Base-by-base conservation (phyloP, 495 filamentous ascomycete species). In the Aspergillus panamensis region DNA sequence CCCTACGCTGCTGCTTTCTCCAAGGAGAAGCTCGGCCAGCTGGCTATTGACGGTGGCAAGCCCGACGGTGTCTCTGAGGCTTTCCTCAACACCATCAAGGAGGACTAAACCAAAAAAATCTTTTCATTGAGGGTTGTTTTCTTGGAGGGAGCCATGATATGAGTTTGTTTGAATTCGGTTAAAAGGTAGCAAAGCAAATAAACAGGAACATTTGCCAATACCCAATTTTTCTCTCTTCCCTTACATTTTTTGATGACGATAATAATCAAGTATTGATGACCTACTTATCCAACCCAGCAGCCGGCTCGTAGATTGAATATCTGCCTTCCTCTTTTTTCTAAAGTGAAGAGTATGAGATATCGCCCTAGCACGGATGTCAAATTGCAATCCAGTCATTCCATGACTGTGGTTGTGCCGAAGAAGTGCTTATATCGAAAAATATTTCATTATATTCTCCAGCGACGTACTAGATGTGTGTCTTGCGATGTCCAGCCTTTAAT, bases 361-460 rank as follows among this genome's bases (percentile, higher is more conserved):
- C 37, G 8, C 9, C 9, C 37, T 40, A 92, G 92, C 91, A 96
- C 90, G 86, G 89, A 95, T 96, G 92, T 96, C 92, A 96, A 96
- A 95, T 96, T 96, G 84, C 92, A 91, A 90, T 87, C 80, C 83
- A 80, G 86, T 79, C 80, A 49, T 49, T 49, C 47, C 20, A 49
- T 49, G 47, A 49, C 25, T 49, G 47, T 31, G 47, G 47, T 49
- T 49, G 47, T 30, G 47, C 47, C 92, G 89, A 92, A 86, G 83
- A 85, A 80, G 84, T 87, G 84, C 84, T 86, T 69, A 87, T 71
- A 87, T 80, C 50, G 19, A 39, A 62, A 77, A 45, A 32, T 62
- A 63, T 67, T 54, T 57, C 66, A 16, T 50, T 67, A 53, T 70
- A 53, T 55, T 50, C 57, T 25, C 71, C 76, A 73, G 73, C 67